A percentile compares a stretch with the other conserved stretches of the same genome.
These are phyloP conservation scores for Colletotrichum cuscutae DNA, from an alignment of 2,329 filamentous ascomycete species.

Conservation along the genomic window DNA sequence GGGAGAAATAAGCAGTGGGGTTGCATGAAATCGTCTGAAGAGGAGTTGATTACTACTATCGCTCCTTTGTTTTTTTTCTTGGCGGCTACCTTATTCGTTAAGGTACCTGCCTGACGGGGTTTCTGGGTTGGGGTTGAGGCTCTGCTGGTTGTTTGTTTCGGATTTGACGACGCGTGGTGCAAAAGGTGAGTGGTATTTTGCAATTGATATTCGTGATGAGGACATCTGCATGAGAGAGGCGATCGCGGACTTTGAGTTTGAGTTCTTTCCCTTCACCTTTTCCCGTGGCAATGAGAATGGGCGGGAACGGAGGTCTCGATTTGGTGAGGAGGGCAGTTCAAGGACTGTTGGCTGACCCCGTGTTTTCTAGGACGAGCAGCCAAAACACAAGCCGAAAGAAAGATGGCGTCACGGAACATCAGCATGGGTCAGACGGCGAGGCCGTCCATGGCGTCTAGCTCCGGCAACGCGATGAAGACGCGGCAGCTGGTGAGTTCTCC, in stretches of 20 bases:
- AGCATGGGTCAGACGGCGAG: constrained; percentile 44
- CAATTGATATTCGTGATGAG: neutral
- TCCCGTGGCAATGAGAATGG: too few species aligned
- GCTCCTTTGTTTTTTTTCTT: neutral
- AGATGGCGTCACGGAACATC: constrained; percentile 36
- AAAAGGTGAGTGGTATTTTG: neutral
- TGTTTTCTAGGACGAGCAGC: too few species aligned
- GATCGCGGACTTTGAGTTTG: neutral
- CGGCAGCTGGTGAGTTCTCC: constrained; percentile 50
- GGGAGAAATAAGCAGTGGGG: neutral
- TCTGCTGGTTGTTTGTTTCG: neutral
- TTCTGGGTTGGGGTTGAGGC: neutral
- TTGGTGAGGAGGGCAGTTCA: too few species aligned
- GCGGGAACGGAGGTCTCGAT: neutral
- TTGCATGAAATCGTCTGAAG: neutral
- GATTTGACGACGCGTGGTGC: neutral
- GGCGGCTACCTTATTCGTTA: neutral
- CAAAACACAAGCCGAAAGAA: neutral
- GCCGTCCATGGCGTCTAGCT: constrained; percentile 49
- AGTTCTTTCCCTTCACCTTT: too few species aligned
- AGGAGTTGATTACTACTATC: neutral
- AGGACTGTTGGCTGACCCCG: too few species aligned
- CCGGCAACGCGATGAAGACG: constrained; percentile 49
- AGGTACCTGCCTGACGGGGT: neutral
- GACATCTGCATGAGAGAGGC: neutral